phyloP scores from a whole-genome alignment of 352 stramenopile species.

The Phytophthora nicotianae region DNA sequence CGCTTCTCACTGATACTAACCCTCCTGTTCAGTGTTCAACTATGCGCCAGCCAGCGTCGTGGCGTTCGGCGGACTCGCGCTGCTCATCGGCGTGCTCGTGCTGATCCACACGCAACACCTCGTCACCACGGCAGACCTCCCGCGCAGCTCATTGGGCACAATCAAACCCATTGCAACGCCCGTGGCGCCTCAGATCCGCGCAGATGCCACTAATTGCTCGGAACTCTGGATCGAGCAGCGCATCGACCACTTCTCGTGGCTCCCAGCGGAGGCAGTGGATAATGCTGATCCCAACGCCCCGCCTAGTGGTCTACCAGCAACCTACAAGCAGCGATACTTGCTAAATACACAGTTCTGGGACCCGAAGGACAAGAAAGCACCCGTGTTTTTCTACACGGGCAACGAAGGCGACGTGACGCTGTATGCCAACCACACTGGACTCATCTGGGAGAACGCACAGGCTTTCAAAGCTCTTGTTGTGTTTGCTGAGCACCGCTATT shows the following conservation, averaged over 20 bases:
- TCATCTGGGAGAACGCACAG: constrained; percentile 95
- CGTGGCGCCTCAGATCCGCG: constrained; percentile 25
- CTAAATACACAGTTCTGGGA: constrained; percentile 89
- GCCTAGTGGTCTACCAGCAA: constrained; percentile 42
- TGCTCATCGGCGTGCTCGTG: constrained; percentile 69
- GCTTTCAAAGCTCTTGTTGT: constrained; percentile 91
- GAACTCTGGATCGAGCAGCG: constrained; percentile 88
- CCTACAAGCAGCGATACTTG: constrained; percentile 90
- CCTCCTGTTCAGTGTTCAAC: constrained; percentile 24
- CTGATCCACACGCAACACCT: constrained; percentile 76
- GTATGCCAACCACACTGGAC: constrained; percentile 94
- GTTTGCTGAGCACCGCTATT: constrained; percentile 97
- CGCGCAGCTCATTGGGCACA: constrained; percentile 39
- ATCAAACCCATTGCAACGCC: constrained; percentile 9
- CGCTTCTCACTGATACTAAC: neutral
- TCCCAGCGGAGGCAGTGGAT: constrained; percentile 32
- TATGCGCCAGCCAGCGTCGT: constrained; percentile 56
- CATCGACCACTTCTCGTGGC: constrained; percentile 91
- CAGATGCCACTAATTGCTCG: constrained; percentile 76
- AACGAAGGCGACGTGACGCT: constrained; percentile 95
- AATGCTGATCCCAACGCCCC: constrained; percentile 2
- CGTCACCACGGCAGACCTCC: constrained; percentile 47
- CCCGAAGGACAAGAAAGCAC: constrained; percentile 60
- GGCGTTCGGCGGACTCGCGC: constrained; percentile 46
- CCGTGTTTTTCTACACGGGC: constrained; percentile 94